Conservation (phyloP, 2,329 filamentous ascomycete genomes). For the Epichloe sp. region DNA sequence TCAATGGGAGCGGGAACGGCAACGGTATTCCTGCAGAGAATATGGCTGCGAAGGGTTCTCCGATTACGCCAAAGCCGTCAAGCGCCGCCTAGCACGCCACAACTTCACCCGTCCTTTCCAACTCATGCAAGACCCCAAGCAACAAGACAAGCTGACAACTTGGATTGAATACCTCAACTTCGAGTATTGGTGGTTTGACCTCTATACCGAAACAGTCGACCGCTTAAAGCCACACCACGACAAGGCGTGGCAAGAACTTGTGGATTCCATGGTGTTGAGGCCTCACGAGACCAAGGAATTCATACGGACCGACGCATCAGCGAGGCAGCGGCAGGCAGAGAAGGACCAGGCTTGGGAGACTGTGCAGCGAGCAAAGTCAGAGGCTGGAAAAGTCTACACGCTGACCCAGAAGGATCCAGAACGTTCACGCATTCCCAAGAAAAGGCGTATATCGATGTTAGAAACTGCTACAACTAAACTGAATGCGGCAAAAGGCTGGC, state of each 20-base stretch:
- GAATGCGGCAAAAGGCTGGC: no score
- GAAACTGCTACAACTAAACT: no score
- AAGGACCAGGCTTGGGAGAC: no score
- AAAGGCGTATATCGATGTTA: no score
- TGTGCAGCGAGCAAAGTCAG: no score
- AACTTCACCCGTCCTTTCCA: slow-evolving; percentile 16
- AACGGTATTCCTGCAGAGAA: no score
- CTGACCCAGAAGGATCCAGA: no score
- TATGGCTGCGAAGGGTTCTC: slow-evolving; percentile 5
- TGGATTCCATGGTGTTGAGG: background rate
- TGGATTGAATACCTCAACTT: slow-evolving; percentile 24
- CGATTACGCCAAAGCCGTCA: slow-evolving; percentile 11
- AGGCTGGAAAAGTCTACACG: no score
- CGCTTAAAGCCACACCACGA: background rate
- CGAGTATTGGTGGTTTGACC: slow-evolving; percentile 11
- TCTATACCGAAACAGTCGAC: slow-evolving; percentile 3
- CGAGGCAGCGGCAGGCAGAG: no score
- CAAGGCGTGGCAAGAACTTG: background rate
- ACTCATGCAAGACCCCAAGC: slow-evolving; percentile 14
- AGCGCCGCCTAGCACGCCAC: slow-evolving; percentile 14
- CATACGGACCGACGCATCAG: no score
- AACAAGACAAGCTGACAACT: slow-evolving; percentile 18
- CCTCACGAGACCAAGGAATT: no score
- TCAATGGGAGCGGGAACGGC: slow-evolving; percentile 3
- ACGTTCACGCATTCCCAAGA: no score